These are phyloP conservation scores for Tolypocladium guangdongense DNA, from an alignment of 2,329 filamentous ascomycete species.

Conservation along the genomic window DNA sequence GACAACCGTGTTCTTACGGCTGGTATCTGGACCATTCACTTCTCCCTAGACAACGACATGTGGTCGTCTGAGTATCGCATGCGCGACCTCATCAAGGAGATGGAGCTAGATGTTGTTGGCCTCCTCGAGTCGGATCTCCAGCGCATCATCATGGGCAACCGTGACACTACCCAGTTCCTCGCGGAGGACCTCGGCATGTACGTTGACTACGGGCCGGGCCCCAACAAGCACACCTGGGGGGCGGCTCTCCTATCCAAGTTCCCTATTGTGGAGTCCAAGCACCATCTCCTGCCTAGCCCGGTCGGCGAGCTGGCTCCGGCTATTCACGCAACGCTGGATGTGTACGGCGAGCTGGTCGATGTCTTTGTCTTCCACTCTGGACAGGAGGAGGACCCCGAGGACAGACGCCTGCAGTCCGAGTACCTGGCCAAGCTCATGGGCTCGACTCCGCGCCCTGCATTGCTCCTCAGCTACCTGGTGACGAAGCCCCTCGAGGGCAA, in stretches of 20 bases:
- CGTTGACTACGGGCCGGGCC: constrained; percentile 90
- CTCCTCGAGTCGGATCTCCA: constrained; percentile 87
- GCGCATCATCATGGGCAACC: constrained; percentile 98
- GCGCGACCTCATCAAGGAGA: constrained; percentile 78
- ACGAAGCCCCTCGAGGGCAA: constrained; percentile 85
- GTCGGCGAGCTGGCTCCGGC: constrained; percentile 92
- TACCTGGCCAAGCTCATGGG: constrained; percentile 88
- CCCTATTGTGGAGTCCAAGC: constrained; percentile 92
- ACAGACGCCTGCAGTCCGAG: constrained; percentile 73
- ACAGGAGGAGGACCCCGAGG: constrained; percentile 91
- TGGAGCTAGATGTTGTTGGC: constrained; percentile 97
- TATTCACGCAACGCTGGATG: constrained; percentile 91
- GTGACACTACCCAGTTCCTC: constrained; percentile 88
- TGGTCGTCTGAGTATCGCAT: constrained; percentile 94
- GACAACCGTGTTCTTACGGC: constrained; percentile 83
- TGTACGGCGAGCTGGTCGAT: constrained; percentile 81
- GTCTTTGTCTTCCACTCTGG: constrained; percentile 98
- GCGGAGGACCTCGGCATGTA: constrained; percentile 98
- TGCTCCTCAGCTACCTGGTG: constrained; percentile 86
- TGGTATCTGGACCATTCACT: constrained; percentile 98
- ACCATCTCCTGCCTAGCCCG: constrained; percentile 86
- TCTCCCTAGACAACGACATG: constrained; percentile 96
- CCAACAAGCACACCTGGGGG: constrained; percentile 99
- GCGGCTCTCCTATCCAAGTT: constrained; percentile 90
- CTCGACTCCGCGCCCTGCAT: constrained; percentile 63